Conservation (phyloP, 768 basidiomycete species). For the Psilocybe subaeruginosa region DNA sequence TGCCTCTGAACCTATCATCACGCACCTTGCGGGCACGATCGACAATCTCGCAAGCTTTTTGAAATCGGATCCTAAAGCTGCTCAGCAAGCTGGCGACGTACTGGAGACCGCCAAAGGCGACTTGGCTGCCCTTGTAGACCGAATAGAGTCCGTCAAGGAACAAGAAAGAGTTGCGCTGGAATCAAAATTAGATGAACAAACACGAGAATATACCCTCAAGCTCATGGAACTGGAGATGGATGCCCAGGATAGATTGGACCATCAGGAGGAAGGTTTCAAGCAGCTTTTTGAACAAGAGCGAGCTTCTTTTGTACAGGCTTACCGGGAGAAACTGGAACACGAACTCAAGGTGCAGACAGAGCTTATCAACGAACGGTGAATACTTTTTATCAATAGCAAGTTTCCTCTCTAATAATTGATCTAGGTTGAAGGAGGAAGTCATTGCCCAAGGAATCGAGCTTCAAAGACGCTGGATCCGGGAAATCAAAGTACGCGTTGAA, state of each 20-base stretch:
- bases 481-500: slow-evolving; percentile 95
- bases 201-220: slow-evolving; percentile 79
- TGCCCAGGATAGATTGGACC: slow-evolving; percentile 82
- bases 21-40: slow-evolving; percentile 90
- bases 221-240: slow-evolving; percentile 85
- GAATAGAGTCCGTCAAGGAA: slow-evolving; percentile 79
- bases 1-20: slow-evolving; percentile 87
- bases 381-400: not conserved
- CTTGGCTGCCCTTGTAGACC: slow-evolving; percentile 73
- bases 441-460: slow-evolving; percentile 97
- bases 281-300: slow-evolving; percentile 82
- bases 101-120: slow-evolving; percentile 83
- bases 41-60: slow-evolving; percentile 89
- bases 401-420: not conserved
- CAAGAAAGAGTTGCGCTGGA: slow-evolving; percentile 74
- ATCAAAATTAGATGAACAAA: slow-evolving; percentile 76
- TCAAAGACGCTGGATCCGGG: slow-evolving; percentile 94
- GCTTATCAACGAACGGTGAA: slow-evolving; percentile 92
- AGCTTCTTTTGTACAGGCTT: slow-evolving; percentile 68
- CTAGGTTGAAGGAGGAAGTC: slow-evolving; percentile 90
- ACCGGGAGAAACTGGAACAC: slow-evolving; percentile 82
- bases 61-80: slow-evolving; percentile 69
- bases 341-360: slow-evolving; percentile 90
- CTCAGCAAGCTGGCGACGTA: slow-evolving; percentile 70
- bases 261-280: slow-evolving; percentile 85